Base-by-base conservation (phyloP, 257 asterid genomes). In the Nicotiana attenuata region DNA sequence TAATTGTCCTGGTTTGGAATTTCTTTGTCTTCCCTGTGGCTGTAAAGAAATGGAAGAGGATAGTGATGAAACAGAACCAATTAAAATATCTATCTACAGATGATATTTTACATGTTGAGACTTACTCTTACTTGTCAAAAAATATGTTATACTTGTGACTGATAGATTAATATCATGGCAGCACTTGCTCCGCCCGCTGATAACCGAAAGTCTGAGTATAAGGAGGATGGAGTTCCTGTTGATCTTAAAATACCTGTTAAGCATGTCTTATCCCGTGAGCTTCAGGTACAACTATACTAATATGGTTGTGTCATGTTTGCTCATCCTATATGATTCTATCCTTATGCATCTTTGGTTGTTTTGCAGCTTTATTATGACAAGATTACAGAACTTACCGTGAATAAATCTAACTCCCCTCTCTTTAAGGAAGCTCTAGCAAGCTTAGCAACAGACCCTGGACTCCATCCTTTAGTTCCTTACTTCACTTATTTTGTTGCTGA, bases 391-490 rank as follows among this genome's bases (percentile, higher is more conserved):
- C 92, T 96, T 85, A 91, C 93, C 41, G 85, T 90, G 80, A 88
- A 89, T 81, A 90, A 88, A 88, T 91, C 98, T 2, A 97, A 90
- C 83, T 90, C 98, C 63, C 83, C 85, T 73, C 93, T 94, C 78
- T 93, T 94, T 83, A 96, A 92, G 82, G 89, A 90, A 88, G 98
- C 98, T 76, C 83, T 96, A 69, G 87, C 80, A 87, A 96, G 97
- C 93, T 90, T 96, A 92, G 94, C 98, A 85, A 93, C 99, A 81
- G 98, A 94, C 88, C 93, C 99, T 3, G 99, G 99, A 80, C 93
- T 96, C 67, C 99, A 96, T 87, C 98, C 98, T 57, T 85, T 96
- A 84, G 98, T 96, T 85, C 99, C 99, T 61, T 96, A 96, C 86
- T 94, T 96, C 80, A 92, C 99, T 75, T 91, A 88, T 89, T 96